These are phyloP conservation scores for Penicillium digitatum DNA, from an alignment of 2,329 filamentous ascomycete species.

Conservation along the genomic window DNA sequence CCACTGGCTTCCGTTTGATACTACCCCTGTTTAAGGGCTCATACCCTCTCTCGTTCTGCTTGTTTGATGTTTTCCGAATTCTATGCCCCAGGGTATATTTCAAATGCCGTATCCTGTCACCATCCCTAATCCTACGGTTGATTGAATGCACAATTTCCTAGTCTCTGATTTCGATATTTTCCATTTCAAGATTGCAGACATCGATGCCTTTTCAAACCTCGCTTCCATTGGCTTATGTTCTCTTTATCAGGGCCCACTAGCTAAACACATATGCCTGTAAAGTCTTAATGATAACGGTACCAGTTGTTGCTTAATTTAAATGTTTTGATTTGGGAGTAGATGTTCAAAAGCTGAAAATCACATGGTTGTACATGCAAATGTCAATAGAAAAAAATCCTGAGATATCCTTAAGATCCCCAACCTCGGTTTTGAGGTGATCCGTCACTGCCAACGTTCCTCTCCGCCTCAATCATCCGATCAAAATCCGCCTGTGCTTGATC, in stretches of 20 bases:
- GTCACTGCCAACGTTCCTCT: conserved; percentile 30
- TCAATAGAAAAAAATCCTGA: not conserved
- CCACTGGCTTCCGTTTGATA: not conserved
- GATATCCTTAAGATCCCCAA: conserved; percentile 13
- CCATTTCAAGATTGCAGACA: conserved; percentile 8
- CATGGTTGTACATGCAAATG: conserved; percentile 11
- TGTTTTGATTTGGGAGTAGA: not conserved
- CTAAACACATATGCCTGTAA: conserved; percentile 18
- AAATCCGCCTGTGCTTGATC: conserved; percentile 44
- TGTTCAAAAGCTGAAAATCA: not conserved
- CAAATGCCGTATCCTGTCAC: conserved; percentile 1
- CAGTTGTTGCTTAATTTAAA: conserved; percentile 5
- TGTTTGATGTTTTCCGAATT: not conserved
- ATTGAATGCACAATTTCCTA: not conserved
- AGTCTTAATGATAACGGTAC: conserved; percentile 16
- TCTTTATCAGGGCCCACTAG: not conserved
- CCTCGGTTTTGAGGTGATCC: conserved; percentile 10
- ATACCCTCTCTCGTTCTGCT: conserved; percentile 13
- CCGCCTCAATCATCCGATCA: conserved; percentile 42
- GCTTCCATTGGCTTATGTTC: not conserved
- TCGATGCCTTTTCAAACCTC: not conserved
- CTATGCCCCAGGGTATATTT: not conserved
- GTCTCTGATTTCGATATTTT: not conserved
- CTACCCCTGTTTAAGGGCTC: conserved; percentile 3
- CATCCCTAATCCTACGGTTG: not conserved